These are phyloP conservation scores for Ustilago xerochloae DNA, from an alignment of 1,284 basidiomycete genomes.

Conservation along the genomic window DNA sequence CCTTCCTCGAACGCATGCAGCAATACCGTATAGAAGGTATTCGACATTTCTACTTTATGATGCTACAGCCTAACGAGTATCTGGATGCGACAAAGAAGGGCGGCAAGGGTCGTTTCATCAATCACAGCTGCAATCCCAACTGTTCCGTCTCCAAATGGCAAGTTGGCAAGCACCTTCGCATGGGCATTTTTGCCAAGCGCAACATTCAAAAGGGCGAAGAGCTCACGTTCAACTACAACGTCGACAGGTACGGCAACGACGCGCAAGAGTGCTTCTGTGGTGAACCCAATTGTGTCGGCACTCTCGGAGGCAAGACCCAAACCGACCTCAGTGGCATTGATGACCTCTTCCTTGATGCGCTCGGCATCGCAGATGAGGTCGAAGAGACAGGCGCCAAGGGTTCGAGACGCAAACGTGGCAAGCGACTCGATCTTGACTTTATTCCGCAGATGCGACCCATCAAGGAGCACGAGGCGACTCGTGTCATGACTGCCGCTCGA, in stretches of 20 bases:
- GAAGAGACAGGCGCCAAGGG: conserved; percentile 82
- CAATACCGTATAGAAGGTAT: conserved; percentile 93
- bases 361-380: conserved; percentile 92
- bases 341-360: conserved; percentile 93
- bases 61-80: conserved; percentile 98
- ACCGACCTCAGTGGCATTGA: conserved; percentile 94
- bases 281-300: conserved; percentile 93
- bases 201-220: conserved; percentile 86
- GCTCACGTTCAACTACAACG: conserved; percentile 99
- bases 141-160: conserved; percentile 99
- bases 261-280: conserved; percentile 96
- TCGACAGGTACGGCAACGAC: conserved; percentile 97
- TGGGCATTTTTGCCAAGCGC: conserved; percentile 97
- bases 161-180: conserved; percentile 87
- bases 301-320: conserved; percentile 97
- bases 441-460: conserved; percentile 78
- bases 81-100: conserved; percentile 98
- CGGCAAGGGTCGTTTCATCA: conserved; percentile 94
- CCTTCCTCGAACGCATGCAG: conserved; percentile 92
- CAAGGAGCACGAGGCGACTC: conserved; percentile 82
- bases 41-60: conserved; percentile 99
- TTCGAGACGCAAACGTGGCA: conserved; percentile 87
- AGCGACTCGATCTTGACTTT: conserved; percentile 94
- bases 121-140: conserved; percentile 98
- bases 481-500: conserved; percentile 88